Evolutionary conservation across 805 yeast genomes (phyloP), one percentile per base, ranked within the genome.

Genomic region (Cephaloascus albidus): DNA sequence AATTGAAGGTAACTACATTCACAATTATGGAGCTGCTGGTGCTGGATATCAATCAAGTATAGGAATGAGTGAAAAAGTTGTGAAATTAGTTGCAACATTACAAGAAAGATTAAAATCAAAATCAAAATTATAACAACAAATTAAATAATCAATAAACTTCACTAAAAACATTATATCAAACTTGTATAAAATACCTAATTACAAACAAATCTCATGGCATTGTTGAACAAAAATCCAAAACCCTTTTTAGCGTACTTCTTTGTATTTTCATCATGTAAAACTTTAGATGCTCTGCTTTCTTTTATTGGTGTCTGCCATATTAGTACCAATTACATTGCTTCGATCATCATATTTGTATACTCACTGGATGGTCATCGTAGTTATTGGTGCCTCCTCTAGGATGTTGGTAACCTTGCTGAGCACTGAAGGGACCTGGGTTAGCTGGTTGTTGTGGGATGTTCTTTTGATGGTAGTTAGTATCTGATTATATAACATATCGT

Each of bases 41-140:
- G 76, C 85, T 18, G 93, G 93, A 0, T 83, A 75, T 56, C 94
- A 85, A 61, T 70, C 81, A 3, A 80, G 85, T 3, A 74, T 70
- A 43, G 89, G 87, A 1, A 67, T 77, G 53, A 76, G 84, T 26
- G 47, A 51, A n/a, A 61, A 58, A 42, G 76, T 74, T 3, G 63
- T 68, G 15, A 40, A 46, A 37, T 47, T 66, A 15, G 66, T 63
- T 1, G 52, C 55, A 4, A 48, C 53, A 15, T 55, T 49, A 18
- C 38, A 54, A 27, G 52, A 55, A 4, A 48, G 53, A 15, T 55
- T 49, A 18, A 38, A 54, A 27, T 45, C 46, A 36, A 54, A 44
- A 44, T 42, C 52, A 2, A 52, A 51, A 36, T 33, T 49, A 35
- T 51, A 36, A 23, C n/a, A n/a, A n/a, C n/a, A n/a, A n/a, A n/a